A percentile compares a stretch with the other conserved stretches of the same genome.
phyloP scores from a whole-genome alignment of 345 rosid genomes.

The Lumnitzera littorea region DNA sequence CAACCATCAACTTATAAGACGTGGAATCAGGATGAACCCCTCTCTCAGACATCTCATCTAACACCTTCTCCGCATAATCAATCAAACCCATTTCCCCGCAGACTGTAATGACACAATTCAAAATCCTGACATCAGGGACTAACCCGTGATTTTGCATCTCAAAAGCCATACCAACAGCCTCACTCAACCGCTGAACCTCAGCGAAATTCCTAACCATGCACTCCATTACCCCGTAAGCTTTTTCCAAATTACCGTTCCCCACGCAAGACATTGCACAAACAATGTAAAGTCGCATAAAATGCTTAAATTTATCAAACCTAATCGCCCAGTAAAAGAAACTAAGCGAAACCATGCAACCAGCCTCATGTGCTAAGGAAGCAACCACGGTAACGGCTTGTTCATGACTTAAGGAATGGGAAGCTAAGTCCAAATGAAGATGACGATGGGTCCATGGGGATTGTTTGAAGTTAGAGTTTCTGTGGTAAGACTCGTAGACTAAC shows the following conservation, averaged over 20 bases:
- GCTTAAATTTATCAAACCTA: conserved; percentile 45
- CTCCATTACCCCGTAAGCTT: conserved; percentile 62
- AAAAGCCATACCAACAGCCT: conserved; percentile 59
- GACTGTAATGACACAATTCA: conserved; percentile 42
- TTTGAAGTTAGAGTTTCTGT: conserved; percentile 23
- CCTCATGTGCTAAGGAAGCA: conserved; percentile 67
- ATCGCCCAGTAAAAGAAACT: conserved; percentile 74
- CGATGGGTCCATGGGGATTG: conserved; percentile 22
- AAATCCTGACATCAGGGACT: conserved; percentile 21
- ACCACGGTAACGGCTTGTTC: conserved; percentile 72
- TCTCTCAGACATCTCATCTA: conserved; percentile 70
- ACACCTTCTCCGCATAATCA: conserved; percentile 55
- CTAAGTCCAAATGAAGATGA: conserved; percentile 27
- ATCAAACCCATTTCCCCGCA: conserved; percentile 41
- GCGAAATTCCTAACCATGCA: conserved; percentile 65
- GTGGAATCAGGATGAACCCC: conserved; percentile 49
- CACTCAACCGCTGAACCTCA: conserved; percentile 62
- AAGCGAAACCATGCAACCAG: conserved; percentile 76
- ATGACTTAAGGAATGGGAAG: conserved; percentile 42
- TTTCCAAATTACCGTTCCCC: conserved; percentile 48
- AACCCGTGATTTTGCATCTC: conserved; percentile 76
- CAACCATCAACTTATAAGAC: conserved; percentile 57
- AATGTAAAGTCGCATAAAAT: conserved; percentile 76
- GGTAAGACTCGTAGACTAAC: conserved; percentile 44
- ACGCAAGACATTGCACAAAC: conserved; percentile 51